A percentile compares a stretch with the other conserved stretches of the same genome.
Conservation (phyloP, 208 protist species). For the Acanthamoeba royreba region DNA sequence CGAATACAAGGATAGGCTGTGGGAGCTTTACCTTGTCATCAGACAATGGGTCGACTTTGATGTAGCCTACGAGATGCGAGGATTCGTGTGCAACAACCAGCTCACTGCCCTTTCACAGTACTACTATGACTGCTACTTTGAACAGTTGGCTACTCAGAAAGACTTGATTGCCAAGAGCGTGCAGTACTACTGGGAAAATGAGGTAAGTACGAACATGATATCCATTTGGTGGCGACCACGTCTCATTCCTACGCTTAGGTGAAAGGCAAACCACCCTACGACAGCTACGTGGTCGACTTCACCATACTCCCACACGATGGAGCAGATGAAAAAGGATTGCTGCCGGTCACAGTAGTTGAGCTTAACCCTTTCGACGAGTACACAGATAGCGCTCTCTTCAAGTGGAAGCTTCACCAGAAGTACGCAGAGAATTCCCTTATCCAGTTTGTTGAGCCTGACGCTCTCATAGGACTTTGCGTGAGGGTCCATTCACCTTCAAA, state of each 20-base stretch:
- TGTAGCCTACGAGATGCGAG: constrained; percentile 26
- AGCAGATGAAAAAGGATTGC: background rate
- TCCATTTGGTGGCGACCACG: no score
- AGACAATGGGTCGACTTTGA: constrained; percentile 39
- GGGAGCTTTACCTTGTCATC: constrained; percentile 36
- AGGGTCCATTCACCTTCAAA: constrained; percentile 26
- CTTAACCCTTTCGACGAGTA: constrained; percentile 43
- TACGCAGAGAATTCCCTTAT: background rate
- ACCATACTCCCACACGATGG: background rate
- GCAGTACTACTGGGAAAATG: constrained; percentile 13
- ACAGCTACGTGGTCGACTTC: constrained; percentile 45
- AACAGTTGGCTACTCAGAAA: background rate
- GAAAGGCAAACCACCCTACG: constrained; percentile 7
- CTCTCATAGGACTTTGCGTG: background rate
- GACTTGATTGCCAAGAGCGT: background rate
- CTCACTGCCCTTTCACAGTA: constrained; percentile 46
- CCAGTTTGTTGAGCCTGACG: background rate
- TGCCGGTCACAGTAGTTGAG: constrained; percentile 17
- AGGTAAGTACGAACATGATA: background rate
- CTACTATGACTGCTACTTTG: constrained; percentile 50
- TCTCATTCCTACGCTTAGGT: background rate
- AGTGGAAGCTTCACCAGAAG: constrained; percentile 32
- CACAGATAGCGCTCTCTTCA: constrained; percentile 34
- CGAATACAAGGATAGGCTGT: background rate
- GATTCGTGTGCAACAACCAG: constrained; percentile 37